Conservation (phyloP, 1,284 basidiomycete species). For the Sanghuangporus sanghuang region DNA sequence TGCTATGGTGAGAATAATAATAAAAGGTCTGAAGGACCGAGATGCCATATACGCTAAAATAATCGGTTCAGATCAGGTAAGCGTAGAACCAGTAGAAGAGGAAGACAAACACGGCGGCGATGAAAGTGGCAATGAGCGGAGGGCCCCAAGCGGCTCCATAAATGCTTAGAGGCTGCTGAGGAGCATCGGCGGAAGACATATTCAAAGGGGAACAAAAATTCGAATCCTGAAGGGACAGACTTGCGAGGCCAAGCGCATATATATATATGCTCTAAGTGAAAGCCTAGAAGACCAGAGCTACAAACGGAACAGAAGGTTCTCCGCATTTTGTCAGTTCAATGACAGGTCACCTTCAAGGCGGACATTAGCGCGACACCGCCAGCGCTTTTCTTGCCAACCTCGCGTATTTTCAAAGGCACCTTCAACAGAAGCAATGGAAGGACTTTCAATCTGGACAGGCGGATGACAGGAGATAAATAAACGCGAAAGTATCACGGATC, state of each 20-base stretch:
- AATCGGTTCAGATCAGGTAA: background rate
- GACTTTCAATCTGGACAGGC: background rate
- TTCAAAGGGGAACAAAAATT: background rate
- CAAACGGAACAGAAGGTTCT: background rate
- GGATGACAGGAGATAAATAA: too few relatives aligned
- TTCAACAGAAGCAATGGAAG: background rate
- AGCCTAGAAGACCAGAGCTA: background rate
- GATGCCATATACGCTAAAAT: slow-evolving; percentile 9
- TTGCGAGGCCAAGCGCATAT: background rate
- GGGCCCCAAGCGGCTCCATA: slow-evolving; percentile 10
- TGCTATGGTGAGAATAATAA: slow-evolving; percentile 9
- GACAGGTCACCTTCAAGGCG: background rate
- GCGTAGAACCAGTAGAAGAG: background rate
- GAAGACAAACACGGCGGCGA: slow-evolving; percentile 4
- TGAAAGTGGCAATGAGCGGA: slow-evolving; percentile 15
- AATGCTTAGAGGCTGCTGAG: background rate
- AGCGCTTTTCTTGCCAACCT: background rate
- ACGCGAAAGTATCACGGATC: too few relatives aligned
- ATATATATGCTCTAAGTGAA: background rate
- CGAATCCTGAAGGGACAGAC: background rate
- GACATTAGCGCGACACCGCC: background rate
- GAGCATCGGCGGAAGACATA: background rate
- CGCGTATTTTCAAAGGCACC: background rate
- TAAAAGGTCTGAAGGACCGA: slow-evolving; percentile 16
- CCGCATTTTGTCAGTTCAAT: background rate